Base-by-base conservation (phyloP, 495 filamentous ascomycete species). In the Neurospora discreta region DNA sequence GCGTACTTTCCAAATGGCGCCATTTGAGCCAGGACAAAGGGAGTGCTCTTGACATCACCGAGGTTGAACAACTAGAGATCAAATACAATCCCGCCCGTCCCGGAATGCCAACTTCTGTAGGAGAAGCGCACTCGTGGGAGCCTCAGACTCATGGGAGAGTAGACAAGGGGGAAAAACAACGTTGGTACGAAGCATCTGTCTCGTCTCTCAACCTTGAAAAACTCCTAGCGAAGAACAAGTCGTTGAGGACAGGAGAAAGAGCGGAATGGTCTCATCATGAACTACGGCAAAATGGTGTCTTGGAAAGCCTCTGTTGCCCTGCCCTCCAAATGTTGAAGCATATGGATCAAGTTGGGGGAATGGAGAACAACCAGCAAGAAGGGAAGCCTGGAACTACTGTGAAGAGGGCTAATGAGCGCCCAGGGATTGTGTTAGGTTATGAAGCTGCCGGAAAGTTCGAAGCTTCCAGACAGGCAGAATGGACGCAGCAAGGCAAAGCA, bases 131-230 rank as follows among this genome's bases (percentile, higher is more conserved):
- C 41, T 68, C 23, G 68, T 72, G 67, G 71, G 68, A 20, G 5
- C n/a, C 1, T 39, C 23, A 10, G 38, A 42, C 30, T 39, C 10
- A 71, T n/a, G 30, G 58, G 30, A 46, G 46, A 11, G 68, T 73
- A 68, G 43, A 9, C 15, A 67, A 65, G 38, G 78, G 75, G 26
- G 68, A 76, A 16, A 36, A 77, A n/a, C 44, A 75, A 3, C 68
- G 68, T 13, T 87, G 84, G 84, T 84, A 83, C 38, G 82, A 86
- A 71, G 80, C 75, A 11, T 75, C 78, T 2, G 73, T 87, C 20
- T 71, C 81, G 4, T 82, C 78, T 10, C 44, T 74, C 6, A 68
- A 69, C 1, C 42, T 77, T 13, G 79, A 82, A 10, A 39, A 73
- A 3, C 42, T 78, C 1, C 76, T 85, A 39, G n/a, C 75, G 15